Evolutionary conservation across 108 stramenopile genomes (phyloP), one percentile per base, ranked within the genome.

Genomic region (Skeletonema grethae): DNA sequence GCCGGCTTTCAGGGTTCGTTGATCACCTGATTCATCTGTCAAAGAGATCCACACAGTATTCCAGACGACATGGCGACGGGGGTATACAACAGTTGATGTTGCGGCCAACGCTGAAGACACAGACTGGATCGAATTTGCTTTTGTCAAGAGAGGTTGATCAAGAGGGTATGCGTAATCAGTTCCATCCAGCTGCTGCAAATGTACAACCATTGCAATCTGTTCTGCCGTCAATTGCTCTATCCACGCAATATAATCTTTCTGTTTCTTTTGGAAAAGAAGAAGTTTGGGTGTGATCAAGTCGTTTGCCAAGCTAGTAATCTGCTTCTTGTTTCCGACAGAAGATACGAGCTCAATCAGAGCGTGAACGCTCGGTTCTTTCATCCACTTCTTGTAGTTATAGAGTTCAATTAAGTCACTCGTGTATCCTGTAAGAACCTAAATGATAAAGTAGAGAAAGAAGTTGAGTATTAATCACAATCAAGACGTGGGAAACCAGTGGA

Each of bases 21-120:
- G 50, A 0, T 60, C 69, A 61, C 68, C 30, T 12, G 64, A 35
- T 50, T 70, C 65, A 25, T 85, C 84, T 4, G 88, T 73, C 4
- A 94, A 66, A 69, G 82, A 89, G 22, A 63, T 72, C 90, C 90
- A 91, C 2, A 94, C 13, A 8, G 85, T 43, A 70, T 91, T 90
- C 93, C 93, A 94, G n/a, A 94, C 86, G 16, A 91, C 70, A 71
- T 94, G 93, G n/a, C 72, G 86, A 61, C 90, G 77, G 39, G 89
- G 93, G 30, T 84, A 77, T n/a, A 85, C 83, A 9, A 85, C 84
- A 55, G 50, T 58, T 25, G 87, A 87, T n/a, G 89, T 91, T 34
- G 82, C 76, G 48, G 70, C 71, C 56, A 94, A 64, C 16, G 88
- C 87, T 34, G 72, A 35, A 24, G 80, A 76, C 30, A 88, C 41